A percentile compares a stretch with the other conserved stretches of the same genome.
phyloP scores from a whole-genome alignment of 2,329 filamentous ascomycete species.

The Fusarium keratoplasticum region DNA sequence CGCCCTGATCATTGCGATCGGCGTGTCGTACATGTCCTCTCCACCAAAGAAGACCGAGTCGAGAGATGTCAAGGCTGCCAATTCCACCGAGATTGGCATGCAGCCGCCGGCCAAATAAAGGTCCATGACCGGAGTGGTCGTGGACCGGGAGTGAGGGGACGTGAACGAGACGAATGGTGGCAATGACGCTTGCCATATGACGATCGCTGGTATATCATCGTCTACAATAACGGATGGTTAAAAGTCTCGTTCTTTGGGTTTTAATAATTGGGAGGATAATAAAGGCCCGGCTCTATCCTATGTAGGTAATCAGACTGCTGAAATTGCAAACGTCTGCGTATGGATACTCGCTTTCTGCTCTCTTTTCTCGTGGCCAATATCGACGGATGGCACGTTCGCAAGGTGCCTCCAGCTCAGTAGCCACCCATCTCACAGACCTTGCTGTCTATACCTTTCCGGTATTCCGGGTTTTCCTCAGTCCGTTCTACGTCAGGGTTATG shows the following conservation, averaged over 20 bases:
- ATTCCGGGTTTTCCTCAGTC: background rate
- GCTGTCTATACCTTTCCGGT: background rate
- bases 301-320: background rate
- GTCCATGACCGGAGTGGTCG: background rate
- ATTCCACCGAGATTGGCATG: slow-evolving; percentile 10
- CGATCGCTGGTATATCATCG: background rate
- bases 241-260: background rate
- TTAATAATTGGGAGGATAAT: background rate
- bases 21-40: slow-evolving; percentile 5
- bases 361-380: background rate
- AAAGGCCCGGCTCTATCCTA: background rate
- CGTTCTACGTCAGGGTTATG: no score
- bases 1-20: background rate
- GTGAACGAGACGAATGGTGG: background rate
- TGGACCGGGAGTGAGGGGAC: background rate
- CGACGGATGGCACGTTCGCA: no score
- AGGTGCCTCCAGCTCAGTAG: no score
- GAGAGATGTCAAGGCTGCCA: slow-evolving; percentile 3
- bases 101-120: background rate
- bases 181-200: background rate
- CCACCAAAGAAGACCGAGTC: background rate
- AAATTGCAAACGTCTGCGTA: background rate
- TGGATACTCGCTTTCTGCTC: background rate
- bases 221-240: background rate
- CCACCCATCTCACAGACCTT: background rate